A percentile compares a stretch with the other conserved stretches of the same genome.
phyloP scores from a whole-genome alignment of 2,329 filamentous ascomycete species.

The Davidsoniella australis region DNA sequence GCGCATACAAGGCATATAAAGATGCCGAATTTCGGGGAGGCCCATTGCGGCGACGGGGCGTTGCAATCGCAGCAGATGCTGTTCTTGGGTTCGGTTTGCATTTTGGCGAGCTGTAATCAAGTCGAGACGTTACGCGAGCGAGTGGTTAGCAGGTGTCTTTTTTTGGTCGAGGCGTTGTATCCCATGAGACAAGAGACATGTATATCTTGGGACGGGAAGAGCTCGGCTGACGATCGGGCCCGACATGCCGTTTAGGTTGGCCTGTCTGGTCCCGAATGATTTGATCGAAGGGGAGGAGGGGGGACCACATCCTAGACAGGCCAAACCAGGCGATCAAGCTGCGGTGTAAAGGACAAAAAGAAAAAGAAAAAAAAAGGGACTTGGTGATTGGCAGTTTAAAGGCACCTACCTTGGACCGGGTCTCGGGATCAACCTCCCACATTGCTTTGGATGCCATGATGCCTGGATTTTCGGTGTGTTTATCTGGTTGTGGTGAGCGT shows the following conservation, averaged over 20 bases:
- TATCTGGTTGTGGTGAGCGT: too few relatives aligned
- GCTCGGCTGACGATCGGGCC: too few relatives aligned
- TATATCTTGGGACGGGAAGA: too few relatives aligned
- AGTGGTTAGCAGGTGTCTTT: neutral
- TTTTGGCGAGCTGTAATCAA: slow-evolving; percentile 54
- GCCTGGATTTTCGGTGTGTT: neutral
- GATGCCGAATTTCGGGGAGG: slow-evolving; percentile 89
- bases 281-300: neutral
- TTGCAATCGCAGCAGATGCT: slow-evolving; percentile 87
- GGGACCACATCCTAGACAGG: neutral
- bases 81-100: slow-evolving; percentile 82
- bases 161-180: neutral
- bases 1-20: slow-evolving; percentile 97
- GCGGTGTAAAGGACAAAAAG: neutral
- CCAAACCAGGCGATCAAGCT: neutral
- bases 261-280: too few relatives aligned
- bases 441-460: slow-evolving; percentile 56
- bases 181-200: too few relatives aligned
- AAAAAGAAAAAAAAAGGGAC: neutral
- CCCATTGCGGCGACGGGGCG: slow-evolving; percentile 95
- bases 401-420: slow-evolving; percentile 64
- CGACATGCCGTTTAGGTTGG: too few relatives aligned
- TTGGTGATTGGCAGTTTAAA: neutral
- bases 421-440: slow-evolving; percentile 99
- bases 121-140: neutral